Evolutionary conservation across 169 alveolate species (phyloP).

Genomic region (Cryptosporidium sp.): DNA sequence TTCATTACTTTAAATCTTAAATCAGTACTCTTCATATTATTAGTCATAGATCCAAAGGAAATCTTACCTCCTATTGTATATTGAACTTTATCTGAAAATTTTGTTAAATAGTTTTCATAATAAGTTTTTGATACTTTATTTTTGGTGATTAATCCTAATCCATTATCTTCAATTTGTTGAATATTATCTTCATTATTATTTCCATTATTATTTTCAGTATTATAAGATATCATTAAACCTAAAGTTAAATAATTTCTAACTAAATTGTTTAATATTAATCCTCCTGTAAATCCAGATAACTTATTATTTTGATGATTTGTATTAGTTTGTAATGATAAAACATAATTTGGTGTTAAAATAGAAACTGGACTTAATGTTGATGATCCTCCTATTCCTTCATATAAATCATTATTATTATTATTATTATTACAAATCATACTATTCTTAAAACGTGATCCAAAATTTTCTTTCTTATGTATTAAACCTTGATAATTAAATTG

Average conservation of each 20-base stretch:
- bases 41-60: conserved; percentile 24
- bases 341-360: neutral
- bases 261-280: conserved; percentile 21
- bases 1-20: conserved; percentile 34
- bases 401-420: neutral
- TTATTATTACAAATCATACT: neutral
- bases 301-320: conserved; percentile 11
- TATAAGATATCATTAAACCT: conserved; percentile 34
- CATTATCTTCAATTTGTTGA: neutral
- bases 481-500: neutral
- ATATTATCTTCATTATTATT: neutral
- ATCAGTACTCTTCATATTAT: conserved; percentile 21
- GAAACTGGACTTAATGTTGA: neutral
- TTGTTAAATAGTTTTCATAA: neutral
- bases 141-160: neutral
- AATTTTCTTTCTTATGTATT: conserved; percentile 13
- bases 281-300: conserved; percentile 67
- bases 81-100: conserved; percentile 10
- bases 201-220: neutral
- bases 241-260: conserved; percentile 2
- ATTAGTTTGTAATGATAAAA: conserved; percentile 51
- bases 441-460: conserved; percentile 1
- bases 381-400: neutral
- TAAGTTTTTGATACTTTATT: neutral
- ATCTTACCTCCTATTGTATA: conserved; percentile 43